Percentiles rank a stretch among this genome's conserved stretches.
Evolutionary conservation across 2,329 filamentous ascomycete genomes (phyloP).

Genomic region (Arthrobotrys musiformis): DNA sequence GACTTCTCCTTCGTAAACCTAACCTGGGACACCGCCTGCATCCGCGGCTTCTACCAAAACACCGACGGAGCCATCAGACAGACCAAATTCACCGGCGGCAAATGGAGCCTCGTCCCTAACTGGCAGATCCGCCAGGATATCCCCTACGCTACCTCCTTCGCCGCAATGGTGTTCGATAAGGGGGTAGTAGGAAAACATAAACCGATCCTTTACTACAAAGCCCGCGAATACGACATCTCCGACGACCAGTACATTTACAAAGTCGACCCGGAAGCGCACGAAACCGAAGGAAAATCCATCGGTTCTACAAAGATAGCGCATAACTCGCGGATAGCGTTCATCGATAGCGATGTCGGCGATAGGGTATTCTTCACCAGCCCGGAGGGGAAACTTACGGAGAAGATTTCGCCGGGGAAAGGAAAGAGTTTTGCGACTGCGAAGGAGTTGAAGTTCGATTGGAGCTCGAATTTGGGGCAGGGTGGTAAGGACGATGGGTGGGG

Average conservation of each 20-base stretch:
- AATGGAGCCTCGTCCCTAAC: not conserved
- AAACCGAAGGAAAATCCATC: not conserved
- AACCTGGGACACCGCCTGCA: not conserved
- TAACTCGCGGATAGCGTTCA: not conserved
- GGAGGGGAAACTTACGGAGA: not conserved
- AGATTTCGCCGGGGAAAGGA: not conserved
- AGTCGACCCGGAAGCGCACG: not conserved
- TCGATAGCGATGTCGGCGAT: not conserved
- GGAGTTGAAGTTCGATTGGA: not conserved
- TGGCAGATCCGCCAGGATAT: not conserved
- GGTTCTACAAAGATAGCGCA: not conserved
- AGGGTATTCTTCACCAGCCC: not conserved
- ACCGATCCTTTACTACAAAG: not conserved
- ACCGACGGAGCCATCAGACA: not conserved
- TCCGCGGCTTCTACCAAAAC: slow-evolving; percentile 3
- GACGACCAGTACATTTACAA: not conserved
- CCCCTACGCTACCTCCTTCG: not conserved
- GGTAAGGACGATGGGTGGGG: not conserved
- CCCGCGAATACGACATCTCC: not conserved
- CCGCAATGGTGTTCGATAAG: not conserved
- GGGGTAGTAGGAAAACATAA: not conserved
- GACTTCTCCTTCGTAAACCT: slow-evolving; percentile 5
- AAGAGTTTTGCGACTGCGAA: not conserved
- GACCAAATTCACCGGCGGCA: not conserved
- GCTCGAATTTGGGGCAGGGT: not conserved